Conservation (phyloP, 345 rosid genomes). For the Eucalyptus regnans region DNA sequence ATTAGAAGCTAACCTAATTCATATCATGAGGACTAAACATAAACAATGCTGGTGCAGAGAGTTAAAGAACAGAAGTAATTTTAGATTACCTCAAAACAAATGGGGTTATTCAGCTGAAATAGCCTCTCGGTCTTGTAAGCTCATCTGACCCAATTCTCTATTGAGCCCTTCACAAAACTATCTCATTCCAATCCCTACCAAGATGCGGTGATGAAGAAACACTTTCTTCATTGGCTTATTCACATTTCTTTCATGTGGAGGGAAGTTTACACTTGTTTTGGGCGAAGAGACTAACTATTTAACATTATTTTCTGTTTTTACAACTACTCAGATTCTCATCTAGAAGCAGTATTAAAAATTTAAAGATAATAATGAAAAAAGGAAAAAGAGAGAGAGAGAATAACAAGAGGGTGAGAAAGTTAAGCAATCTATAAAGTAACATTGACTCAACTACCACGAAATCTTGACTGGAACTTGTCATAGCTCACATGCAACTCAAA, state of each 20-base stretch:
- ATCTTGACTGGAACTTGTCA: too few species aligned
- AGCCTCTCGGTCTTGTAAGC: neutral
- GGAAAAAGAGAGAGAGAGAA: neutral
- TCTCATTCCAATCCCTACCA: neutral
- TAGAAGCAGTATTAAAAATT: neutral
- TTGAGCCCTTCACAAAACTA: neutral
- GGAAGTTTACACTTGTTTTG: neutral
- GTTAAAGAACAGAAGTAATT: neutral
- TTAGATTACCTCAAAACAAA: neutral
- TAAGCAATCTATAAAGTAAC: neutral
- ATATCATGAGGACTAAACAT: neutral
- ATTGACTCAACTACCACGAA: too few species aligned
- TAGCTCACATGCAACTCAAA: too few species aligned
- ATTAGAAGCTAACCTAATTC: neutral
- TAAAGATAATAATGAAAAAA: neutral
- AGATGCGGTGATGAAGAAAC: neutral
- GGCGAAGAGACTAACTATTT: neutral
- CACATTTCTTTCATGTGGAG: neutral
- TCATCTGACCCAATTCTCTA: neutral
- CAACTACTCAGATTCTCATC: neutral
- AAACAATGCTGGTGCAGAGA: neutral
- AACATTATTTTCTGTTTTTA: neutral
- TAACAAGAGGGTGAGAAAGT: neutral
- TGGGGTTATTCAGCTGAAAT: neutral
- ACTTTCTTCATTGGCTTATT: neutral